Evolutionary conservation across 495 filamentous ascomycete species (phyloP), one percentile per base, ranked within the genome.

Genomic region (Staphylotrichum longicolle): DNA sequence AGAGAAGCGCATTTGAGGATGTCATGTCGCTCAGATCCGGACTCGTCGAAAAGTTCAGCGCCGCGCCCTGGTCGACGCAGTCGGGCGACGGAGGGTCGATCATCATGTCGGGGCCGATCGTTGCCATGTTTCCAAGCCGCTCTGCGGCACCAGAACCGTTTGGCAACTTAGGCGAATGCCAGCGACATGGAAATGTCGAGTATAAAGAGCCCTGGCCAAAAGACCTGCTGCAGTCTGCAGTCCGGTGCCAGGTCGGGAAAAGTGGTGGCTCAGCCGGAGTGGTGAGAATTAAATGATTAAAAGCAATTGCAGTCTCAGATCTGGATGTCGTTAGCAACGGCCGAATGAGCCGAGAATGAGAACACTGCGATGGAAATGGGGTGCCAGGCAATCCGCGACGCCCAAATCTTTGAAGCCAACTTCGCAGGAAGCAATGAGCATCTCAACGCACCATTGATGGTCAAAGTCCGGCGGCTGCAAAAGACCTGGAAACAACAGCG

Each of bases 91-190:
- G 52, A 15, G 72, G 66, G 50, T 67, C 73, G 49, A 73, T 60
- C 61, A 74, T 71, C 70, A 67, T 69, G 52, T 72, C 72, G 34
- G 71, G 65, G 58, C 68, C 73, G 54, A 72, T 61, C 61, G 76
- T 70, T 63, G 77, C 77, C 78, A 78, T 81, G 51, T 66, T 77
- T 74, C 71, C 70, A 75, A 75, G 76, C 78, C 77, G 77, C 73
- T 66, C 75, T 67, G 74, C 75, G 75, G 78, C 78, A 73, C 63
- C 66, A 74, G 68, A 75, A 74, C 61, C 60, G 69, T 73, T 62
- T 66, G 67, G 49, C 70, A 73, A 72, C 70, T 68, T 62, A 75
- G 72, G 64, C 58, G 46, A 61, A 66, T 56, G 54, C 62, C 65
- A 61, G 53, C 70, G 72, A 75, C 78, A 80, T 80, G 70, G 69